These are phyloP conservation scores for Xylaria hypoxylon DNA, from an alignment of 2,329 filamentous ascomycete species.

Conservation along the genomic window DNA sequence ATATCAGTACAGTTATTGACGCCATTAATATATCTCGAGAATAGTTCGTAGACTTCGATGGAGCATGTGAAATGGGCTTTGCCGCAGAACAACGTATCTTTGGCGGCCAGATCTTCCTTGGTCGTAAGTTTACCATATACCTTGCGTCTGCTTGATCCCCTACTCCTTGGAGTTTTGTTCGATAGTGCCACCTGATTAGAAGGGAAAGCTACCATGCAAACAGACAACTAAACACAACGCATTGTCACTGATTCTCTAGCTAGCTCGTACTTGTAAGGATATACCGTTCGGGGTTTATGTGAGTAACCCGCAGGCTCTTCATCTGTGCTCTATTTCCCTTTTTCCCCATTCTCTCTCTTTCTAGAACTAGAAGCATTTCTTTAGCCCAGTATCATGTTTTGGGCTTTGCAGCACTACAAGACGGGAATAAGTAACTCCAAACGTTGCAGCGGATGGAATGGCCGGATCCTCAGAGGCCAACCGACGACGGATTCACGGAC, in stretches of 20 bases:
- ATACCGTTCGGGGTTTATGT: slow-evolving; percentile 15
- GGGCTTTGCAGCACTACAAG: neutral
- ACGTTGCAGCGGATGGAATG: neutral
- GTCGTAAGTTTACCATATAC: slow-evolving; percentile 18
- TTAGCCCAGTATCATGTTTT: neutral
- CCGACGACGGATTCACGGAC: neutral
- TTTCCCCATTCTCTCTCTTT: neutral
- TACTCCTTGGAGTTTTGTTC: neutral
- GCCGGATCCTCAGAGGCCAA: neutral
- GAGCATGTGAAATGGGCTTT: slow-evolving; percentile 15
- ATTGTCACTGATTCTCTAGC: slow-evolving; percentile 5
- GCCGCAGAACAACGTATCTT: slow-evolving; percentile 26
- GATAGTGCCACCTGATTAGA: neutral
- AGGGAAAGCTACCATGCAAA: neutral
- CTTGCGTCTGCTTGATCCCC: neutral
- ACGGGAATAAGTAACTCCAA: neutral
- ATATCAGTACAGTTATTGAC: neutral
- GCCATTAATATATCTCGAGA: neutral
- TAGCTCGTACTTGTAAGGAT: neutral
- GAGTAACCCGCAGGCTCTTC: neutral
- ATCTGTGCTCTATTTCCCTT: neutral
- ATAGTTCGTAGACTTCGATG: slow-evolving; percentile 16
- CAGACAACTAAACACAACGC: neutral
- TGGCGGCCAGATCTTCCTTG: neutral
- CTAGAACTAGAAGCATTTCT: neutral